A percentile compares a stretch with the other conserved stretches of the same genome.
Evolutionary conservation across 164 flowering plant genomes (phyloP).

Genomic region (Santalum album): DNA sequence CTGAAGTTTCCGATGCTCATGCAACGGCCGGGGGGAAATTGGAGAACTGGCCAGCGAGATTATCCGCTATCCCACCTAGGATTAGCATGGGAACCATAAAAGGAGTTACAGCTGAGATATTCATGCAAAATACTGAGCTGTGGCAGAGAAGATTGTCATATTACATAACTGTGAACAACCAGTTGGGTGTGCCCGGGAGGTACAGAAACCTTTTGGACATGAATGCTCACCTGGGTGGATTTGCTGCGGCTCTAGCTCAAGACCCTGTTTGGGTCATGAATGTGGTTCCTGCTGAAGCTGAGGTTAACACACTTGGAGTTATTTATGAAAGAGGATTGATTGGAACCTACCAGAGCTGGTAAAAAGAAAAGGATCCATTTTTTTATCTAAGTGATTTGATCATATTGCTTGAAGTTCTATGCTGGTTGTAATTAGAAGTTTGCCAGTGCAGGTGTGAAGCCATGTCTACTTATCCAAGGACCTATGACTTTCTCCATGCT

Average conservation of each 20-base stretch:
- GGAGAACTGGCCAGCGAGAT: slow-evolving; percentile 46
- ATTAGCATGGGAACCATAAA: slow-evolving; percentile 27
- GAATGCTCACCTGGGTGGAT: slow-evolving; percentile 50
- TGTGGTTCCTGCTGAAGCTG: slow-evolving; percentile 42
- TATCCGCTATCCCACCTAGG: slow-evolving; percentile 40
- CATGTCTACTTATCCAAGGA: slow-evolving; percentile 67
- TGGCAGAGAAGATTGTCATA: slow-evolving; percentile 41
- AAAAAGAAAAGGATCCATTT: background rate
- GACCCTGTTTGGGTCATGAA: slow-evolving; percentile 63
- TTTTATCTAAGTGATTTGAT: too few relatives aligned
- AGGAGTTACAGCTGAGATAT: slow-evolving; percentile 26
- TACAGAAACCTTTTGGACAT: slow-evolving; percentile 47
- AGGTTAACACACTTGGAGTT: slow-evolving; percentile 42
- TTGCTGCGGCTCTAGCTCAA: slow-evolving; percentile 40
- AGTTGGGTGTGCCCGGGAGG: slow-evolving; percentile 27
- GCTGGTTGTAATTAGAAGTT: too few relatives aligned
- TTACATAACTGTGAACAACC: slow-evolving; percentile 33
- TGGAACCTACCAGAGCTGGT: slow-evolving; percentile 58
- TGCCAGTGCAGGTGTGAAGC: slow-evolving; percentile 49
- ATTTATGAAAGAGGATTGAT: slow-evolving; percentile 51
- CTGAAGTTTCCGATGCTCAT: slow-evolving; percentile 29
- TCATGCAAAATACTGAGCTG: slow-evolving; percentile 19
- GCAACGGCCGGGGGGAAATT: slow-evolving; percentile 36
- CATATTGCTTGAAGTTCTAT: too few relatives aligned
- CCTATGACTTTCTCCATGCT: slow-evolving; percentile 54